Conservation (phyloP, 192 early-diverging fungal genomes). For the Coemansia erecta region DNA sequence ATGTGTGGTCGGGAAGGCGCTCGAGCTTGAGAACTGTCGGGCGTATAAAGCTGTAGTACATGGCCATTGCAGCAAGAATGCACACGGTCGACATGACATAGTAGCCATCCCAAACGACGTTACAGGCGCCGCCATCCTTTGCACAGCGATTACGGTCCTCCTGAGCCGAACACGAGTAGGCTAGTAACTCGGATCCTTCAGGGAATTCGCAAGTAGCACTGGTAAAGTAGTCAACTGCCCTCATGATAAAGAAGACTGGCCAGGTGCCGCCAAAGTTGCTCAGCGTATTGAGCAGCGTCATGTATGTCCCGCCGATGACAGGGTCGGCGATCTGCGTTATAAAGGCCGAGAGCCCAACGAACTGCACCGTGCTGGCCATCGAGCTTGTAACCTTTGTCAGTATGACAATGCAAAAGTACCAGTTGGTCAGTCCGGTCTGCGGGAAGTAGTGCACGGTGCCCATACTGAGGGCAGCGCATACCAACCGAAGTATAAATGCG, state of each 20-base stretch:
- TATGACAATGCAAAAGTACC: constrained; percentile 81
- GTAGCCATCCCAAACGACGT: constrained; percentile 78
- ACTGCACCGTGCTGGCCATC: constrained; percentile 91
- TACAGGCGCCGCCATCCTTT: constrained; percentile 65
- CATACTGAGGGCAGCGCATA: constrained; percentile 81
- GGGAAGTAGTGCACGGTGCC: constrained; percentile 79
- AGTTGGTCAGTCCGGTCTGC: constrained; percentile 55
- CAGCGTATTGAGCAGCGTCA: constrained; percentile 89
- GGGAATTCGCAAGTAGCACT: constrained; percentile 67
- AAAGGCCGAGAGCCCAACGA: constrained; percentile 93
- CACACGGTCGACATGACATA: constrained; percentile 74
- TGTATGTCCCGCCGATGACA: constrained; percentile 86
- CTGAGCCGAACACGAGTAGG: constrained; percentile 65
- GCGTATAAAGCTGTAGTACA: constrained; percentile 60
- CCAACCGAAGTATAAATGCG: constrained; percentile 84
- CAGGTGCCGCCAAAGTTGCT: constrained; percentile 97
- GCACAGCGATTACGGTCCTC: constrained; percentile 61
- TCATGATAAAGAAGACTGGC: constrained; percentile 91
- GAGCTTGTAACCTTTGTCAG: constrained; percentile 76
- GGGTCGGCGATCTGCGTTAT: constrained; percentile 96
- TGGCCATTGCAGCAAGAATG: constrained; percentile 63
- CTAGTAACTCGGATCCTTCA: constrained; percentile 18
- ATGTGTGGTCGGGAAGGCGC: constrained; percentile 41
- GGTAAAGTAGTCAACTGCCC: constrained; percentile 88
- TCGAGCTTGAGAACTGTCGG: constrained; percentile 64